Evolutionary conservation across 441 rosid species (phyloP).

Genomic region (Populus tomentosa): DNA sequence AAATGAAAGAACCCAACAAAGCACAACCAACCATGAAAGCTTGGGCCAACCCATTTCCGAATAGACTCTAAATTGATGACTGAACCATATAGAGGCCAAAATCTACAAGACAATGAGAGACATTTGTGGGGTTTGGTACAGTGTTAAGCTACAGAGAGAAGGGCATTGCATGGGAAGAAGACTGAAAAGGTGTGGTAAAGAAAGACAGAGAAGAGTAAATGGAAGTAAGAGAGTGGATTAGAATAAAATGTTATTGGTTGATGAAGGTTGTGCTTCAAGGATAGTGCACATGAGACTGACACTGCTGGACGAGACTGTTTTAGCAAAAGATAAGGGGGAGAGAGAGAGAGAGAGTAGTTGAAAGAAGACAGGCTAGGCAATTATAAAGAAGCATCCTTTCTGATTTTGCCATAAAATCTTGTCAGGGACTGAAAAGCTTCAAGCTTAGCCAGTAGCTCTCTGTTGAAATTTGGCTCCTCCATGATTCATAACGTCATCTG

Average conservation of each 20-base stretch:
- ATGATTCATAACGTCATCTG: neutral
- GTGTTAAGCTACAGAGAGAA: neutral
- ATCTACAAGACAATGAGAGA: conserved; percentile 17
- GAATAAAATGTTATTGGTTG: conserved; percentile 21
- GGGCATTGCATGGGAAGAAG: conserved; percentile 12
- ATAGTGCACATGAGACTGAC: conserved; percentile 43
- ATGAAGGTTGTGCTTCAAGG: conserved; percentile 21
- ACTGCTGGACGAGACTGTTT: conserved; percentile 23
- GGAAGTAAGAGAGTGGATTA: conserved; percentile 15
- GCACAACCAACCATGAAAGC: conserved; percentile 36
- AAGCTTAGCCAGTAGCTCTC: neutral
- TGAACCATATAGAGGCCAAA: conserved; percentile 15
- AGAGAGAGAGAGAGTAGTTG: neutral
- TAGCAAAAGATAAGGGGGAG: conserved; percentile 22
- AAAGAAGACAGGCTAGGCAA: neutral
- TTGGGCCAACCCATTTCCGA: conserved; percentile 43
- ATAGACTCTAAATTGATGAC: conserved; percentile 12
- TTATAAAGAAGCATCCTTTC: neutral
- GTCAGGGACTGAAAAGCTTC: neutral
- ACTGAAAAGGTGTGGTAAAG: conserved; percentile 14
- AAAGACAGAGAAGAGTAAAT: conserved; percentile 14
- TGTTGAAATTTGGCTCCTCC: conserved; percentile 1
- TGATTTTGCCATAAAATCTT: conserved; percentile 10
- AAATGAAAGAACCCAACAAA: conserved; percentile 36
- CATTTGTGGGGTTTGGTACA: conserved; percentile 12